Evolutionary conservation across 148 eudicot species (phyloP), one percentile per base, ranked within the genome.

Genomic region (Rhododendron henanense): DNA sequence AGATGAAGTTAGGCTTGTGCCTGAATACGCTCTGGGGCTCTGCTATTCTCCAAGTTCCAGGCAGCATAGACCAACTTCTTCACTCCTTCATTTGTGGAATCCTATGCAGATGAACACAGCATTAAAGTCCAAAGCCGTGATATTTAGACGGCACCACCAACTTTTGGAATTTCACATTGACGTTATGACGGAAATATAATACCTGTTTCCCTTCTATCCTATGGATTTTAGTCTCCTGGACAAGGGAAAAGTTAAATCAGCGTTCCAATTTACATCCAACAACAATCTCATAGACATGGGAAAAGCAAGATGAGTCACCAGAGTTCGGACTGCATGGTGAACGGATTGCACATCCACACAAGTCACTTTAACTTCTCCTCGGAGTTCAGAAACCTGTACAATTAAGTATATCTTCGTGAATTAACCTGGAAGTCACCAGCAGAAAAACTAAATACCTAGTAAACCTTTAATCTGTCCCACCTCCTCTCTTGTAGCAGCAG

Each of bases 161-260:
- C 37, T 74, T 79, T 74, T n/a, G 11, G 23, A 14, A 53, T 14
- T 44, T 82, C 33, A 75, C 74, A 51, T 39, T 41, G 44, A 75
- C 3, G n/a, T 55, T 69, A 15, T 61, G 50, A 16, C 47, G 15
- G 47, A 23, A 25, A 81, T 14, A 35, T 4, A 85, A 37, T 88
- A 96, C 98, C 99, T 93, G 94, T 82, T 89, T 92, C 63, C 81
- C 93, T 84, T 91, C 92, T 41, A 93, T 90, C 85, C 90, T 90
- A 87, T 51, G 84, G 75, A 94, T 82, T 87, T 85, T 93, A 45
- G 89, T 90, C 87, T 95, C 95, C 99, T 97, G 88, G 55, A 65
- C 35, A 92, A 55, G 82, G 73, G 83, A 86, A 85, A 76, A 47
- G 31, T 11, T 44, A n/a, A 53, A 67, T 92, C 85, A 93, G 85